Evolutionary conservation across 2,329 filamentous ascomycete species (phyloP).

Genomic region (Zopfia rhizophila): DNA sequence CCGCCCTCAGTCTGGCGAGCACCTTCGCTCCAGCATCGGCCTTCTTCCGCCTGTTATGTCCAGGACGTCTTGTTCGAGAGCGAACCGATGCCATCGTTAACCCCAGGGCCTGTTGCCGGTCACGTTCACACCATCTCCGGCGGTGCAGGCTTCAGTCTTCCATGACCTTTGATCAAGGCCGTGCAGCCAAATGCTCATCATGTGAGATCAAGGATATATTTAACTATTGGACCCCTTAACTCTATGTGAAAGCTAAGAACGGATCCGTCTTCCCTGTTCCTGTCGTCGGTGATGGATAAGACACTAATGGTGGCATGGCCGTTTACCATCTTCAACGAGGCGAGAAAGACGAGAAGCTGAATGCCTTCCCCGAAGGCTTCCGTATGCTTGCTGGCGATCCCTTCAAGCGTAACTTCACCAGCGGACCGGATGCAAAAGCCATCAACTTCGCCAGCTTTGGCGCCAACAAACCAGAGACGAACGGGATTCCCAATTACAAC

Average conservation of each 20-base stretch:
- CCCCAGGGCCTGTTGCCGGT: constrained; percentile 65
- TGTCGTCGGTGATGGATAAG: constrained; percentile 60
- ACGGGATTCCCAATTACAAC: constrained; percentile 75
- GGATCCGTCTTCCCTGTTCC: constrained; percentile 68
- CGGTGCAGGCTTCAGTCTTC: constrained; percentile 72
- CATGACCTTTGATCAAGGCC: constrained; percentile 69
- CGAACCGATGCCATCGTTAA: constrained; percentile 75
- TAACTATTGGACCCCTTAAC: constrained; percentile 80
- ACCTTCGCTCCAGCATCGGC: constrained; percentile 26
- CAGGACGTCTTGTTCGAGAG: constrained; percentile 47
- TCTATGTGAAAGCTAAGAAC: constrained; percentile 69
- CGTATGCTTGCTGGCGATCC: constrained; percentile 77
- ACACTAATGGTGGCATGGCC: constrained; percentile 68
- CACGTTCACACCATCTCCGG: constrained; percentile 79
- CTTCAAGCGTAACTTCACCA: constrained; percentile 64
- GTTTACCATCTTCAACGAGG: constrained; percentile 74
- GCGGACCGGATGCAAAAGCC: constrained; percentile 57
- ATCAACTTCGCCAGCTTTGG: constrained; percentile 68
- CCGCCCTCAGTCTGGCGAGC: constrained; percentile 21
- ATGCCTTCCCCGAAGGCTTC: constrained; percentile 75
- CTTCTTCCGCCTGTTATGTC: constrained; percentile 44
- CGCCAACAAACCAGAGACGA: constrained; percentile 49
- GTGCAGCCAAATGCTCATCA: constrained; percentile 72
- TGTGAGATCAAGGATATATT: constrained; percentile 74
- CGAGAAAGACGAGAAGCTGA: constrained; percentile 71